A percentile compares a stretch with the other conserved stretches of the same genome.
phyloP scores from a whole-genome alignment of 768 basidiomycete genomes.

The Suillus lakei region DNA sequence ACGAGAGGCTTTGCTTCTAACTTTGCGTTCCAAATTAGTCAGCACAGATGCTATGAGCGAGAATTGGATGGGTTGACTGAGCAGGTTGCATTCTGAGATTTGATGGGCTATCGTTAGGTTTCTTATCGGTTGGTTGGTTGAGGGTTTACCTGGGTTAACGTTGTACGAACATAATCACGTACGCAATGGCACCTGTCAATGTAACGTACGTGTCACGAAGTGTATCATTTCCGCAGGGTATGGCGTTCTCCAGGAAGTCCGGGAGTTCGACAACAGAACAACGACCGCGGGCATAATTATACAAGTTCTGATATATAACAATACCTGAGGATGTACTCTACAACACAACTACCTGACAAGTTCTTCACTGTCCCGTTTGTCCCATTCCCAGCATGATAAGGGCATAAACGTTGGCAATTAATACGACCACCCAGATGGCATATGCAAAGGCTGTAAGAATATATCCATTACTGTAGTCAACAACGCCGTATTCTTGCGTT shows the following conservation, averaged over 20 bases:
- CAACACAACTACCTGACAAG: neutral
- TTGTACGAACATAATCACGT: neutral
- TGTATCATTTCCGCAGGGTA: neutral
- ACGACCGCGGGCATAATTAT: neutral
- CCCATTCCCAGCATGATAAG: constrained; percentile 49
- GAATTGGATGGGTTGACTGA: constrained; percentile 60
- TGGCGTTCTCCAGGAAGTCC: neutral
- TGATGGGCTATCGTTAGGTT: neutral
- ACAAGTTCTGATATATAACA: neutral
- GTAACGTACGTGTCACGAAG: neutral
- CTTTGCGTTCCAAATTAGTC: constrained; percentile 67
- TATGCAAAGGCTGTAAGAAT: constrained; percentile 48
- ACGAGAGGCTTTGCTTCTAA: constrained; percentile 59
- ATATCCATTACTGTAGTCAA: constrained; percentile 48
- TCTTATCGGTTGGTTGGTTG: neutral
- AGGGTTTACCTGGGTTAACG: too few species aligned
- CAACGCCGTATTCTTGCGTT: constrained; percentile 20
- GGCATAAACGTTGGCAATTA: constrained; percentile 58
- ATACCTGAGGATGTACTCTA: neutral
- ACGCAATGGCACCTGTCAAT: neutral
- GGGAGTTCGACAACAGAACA: neutral
- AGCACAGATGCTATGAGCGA: constrained; percentile 67
- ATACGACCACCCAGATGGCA: constrained; percentile 48
- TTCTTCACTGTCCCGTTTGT: constrained; percentile 10
- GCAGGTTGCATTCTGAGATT: constrained; percentile 51